These are phyloP conservation scores for Amoebophrya sp. DNA, from an alignment of 169 alveolate species.

Conservation along the genomic window DNA sequence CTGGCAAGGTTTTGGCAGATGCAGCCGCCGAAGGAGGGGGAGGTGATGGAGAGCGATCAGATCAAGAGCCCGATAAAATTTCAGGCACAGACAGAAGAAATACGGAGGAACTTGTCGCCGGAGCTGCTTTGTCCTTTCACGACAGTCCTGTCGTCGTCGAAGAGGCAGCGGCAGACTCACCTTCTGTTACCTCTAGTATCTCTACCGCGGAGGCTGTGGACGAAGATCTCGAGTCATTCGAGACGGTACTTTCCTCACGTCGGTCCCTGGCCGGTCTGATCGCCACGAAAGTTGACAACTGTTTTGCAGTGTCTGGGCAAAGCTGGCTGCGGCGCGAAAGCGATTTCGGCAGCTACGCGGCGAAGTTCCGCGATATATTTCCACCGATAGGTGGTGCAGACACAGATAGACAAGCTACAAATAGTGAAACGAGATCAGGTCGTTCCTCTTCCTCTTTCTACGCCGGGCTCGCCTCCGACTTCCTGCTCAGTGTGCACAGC, in stretches of 20 bases:
- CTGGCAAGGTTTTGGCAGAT: not conserved
- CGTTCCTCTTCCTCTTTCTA: not conserved
- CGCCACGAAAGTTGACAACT: not conserved
- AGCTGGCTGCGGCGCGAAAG: not conserved
- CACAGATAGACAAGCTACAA: too few relatives aligned
- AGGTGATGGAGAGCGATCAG: not conserved
- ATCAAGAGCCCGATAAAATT: too few relatives aligned
- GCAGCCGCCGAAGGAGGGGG: not conserved
- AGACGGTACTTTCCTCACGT: not conserved
- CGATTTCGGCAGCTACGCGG: not conserved
- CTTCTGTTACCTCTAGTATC: not conserved
- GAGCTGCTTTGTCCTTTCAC: too few relatives aligned
- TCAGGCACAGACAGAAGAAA: too few relatives aligned
- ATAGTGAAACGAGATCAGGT: too few relatives aligned
- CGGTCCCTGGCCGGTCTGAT: not conserved
- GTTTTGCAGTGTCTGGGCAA: not conserved
- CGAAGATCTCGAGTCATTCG: not conserved
- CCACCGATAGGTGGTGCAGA: not conserved
- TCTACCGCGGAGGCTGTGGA: not conserved
- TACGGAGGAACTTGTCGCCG: too few relatives aligned
- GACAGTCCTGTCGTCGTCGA: too few relatives aligned
- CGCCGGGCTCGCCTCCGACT: not conserved
- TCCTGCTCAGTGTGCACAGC: not conserved
- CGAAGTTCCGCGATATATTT: not conserved
- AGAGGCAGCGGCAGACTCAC: not conserved